Evolutionary conservation across 1,284 basidiomycete genomes (phyloP).

Genomic region (Sporisorium graminicola): DNA sequence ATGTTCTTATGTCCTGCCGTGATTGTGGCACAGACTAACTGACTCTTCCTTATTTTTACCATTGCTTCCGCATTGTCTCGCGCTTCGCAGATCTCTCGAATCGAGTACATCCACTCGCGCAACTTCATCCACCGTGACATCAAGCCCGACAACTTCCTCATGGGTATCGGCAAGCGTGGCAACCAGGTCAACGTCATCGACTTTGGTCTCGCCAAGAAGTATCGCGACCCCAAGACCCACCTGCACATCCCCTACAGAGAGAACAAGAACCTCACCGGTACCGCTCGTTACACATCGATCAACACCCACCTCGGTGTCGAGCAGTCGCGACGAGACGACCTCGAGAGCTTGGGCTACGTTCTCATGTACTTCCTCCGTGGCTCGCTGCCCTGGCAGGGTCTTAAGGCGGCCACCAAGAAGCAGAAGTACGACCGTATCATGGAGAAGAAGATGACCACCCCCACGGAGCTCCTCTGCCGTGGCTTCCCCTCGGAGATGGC

Average conservation of each 20-base stretch:
- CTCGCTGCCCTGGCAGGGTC: slow-evolving; percentile 69
- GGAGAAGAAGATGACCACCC: slow-evolving; percentile 71
- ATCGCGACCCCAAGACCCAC: slow-evolving; percentile 99
- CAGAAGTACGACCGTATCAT: slow-evolving; percentile 71
- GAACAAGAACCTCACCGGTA: slow-evolving; percentile 99
- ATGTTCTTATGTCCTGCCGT: background rate
- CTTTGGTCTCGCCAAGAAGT: slow-evolving; percentile 99
- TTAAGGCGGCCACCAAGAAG: slow-evolving; percentile 70
- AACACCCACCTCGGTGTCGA: slow-evolving; percentile 96
- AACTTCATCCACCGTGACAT: slow-evolving; percentile 99
- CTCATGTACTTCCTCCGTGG: slow-evolving; percentile 70
- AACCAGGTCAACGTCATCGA: slow-evolving; percentile 99
- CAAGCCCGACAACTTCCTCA: slow-evolving; percentile 99
- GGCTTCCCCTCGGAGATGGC: slow-evolving; percentile 70
- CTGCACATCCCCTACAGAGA: slow-evolving; percentile 99
- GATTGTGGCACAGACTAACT: background rate
- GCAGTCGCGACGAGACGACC: slow-evolving; percentile 69
- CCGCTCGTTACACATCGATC: slow-evolving; percentile 98
- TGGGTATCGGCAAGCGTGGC: slow-evolving; percentile 99
- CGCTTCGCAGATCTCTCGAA: slow-evolving; percentile 88
- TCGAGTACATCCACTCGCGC: slow-evolving; percentile 99
- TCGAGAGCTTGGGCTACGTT: slow-evolving; percentile 69
- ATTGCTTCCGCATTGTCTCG: background rate
- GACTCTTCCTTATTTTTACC: background rate
- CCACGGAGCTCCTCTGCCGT: slow-evolving; percentile 70